phyloP scores from a whole-genome alignment of 225 moss, liverwort and hornwort genomes.

The Thuidium tamariscinum region DNA sequence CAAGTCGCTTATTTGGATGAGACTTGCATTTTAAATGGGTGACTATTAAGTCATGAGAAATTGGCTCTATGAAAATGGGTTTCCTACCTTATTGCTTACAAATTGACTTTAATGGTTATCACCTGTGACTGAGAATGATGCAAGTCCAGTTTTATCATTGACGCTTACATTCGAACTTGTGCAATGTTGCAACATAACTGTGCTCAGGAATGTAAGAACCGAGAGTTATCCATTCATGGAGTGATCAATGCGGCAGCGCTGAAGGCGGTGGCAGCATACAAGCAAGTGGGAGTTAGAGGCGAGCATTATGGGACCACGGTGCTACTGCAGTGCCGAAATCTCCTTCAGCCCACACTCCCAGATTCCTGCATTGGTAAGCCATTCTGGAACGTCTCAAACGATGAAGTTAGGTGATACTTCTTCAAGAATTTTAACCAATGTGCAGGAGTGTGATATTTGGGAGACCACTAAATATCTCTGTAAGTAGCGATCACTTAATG shows the following conservation, averaged over 20 bases:
- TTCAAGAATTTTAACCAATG: not conserved
- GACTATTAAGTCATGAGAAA: not conserved
- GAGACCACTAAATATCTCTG: not conserved
- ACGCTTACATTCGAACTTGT: not conserved
- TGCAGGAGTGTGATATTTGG: not conserved
- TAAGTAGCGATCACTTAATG: not conserved
- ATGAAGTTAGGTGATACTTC: not conserved
- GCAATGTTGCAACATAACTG: not conserved
- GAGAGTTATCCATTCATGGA: conserved; percentile 22
- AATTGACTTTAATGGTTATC: not conserved
- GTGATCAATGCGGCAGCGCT: conserved; percentile 50
- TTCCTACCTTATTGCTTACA: not conserved
- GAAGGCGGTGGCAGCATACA: conserved; percentile 48
- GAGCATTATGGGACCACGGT: conserved; percentile 59
- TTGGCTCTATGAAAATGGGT: not conserved
- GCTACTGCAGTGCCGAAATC: conserved; percentile 44
- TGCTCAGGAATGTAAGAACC: conserved; percentile 13
- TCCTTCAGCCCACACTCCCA: conserved; percentile 42
- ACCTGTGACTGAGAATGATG: not conserved
- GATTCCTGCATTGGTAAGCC: conserved; percentile 43
- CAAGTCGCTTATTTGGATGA: not conserved
- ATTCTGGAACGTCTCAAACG: not conserved
- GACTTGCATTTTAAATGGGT: not conserved
- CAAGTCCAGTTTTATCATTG: not conserved
- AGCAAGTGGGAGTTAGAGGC: conserved; percentile 48